Conservation (phyloP, 441 rosid genomes). For the Pelargonium australe region DNA sequence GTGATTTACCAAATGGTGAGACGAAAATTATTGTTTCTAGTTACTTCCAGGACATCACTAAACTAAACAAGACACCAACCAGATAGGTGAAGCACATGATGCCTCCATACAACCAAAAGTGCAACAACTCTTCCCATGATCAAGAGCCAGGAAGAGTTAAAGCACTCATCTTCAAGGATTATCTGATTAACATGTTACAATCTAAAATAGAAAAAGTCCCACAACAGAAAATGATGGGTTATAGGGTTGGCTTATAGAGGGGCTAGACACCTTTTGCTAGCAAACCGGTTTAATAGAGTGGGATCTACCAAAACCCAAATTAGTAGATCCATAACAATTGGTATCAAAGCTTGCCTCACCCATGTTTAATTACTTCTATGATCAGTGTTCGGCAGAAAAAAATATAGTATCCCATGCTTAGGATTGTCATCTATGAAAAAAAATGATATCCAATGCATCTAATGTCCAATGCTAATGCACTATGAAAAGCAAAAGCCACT, state of each 20-base stretch:
- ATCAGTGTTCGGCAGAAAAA: background rate
- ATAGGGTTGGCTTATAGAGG: no score
- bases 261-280: no score
- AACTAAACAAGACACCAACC: background rate
- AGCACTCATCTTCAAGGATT: background rate
- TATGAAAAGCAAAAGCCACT: background rate
- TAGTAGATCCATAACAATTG: no score
- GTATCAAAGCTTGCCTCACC: no score
- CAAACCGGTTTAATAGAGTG: no score
- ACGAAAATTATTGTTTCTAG: background rate
- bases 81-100: background rate
- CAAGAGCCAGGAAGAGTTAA: background rate
- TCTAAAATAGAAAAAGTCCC: no score
- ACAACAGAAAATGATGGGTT: no score
- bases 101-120: background rate
- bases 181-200: background rate
- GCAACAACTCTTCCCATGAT: background rate
- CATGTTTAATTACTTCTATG: no score
- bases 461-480: background rate
- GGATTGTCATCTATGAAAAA: background rate
- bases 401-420: background rate
- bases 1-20: slow-evolving; percentile 4
- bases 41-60: background rate
- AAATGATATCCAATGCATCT: background rate
- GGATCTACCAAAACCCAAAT: no score